phyloP scores from a whole-genome alignment of 2,329 filamentous ascomycete species.

The Aureobasidium sp. region DNA sequence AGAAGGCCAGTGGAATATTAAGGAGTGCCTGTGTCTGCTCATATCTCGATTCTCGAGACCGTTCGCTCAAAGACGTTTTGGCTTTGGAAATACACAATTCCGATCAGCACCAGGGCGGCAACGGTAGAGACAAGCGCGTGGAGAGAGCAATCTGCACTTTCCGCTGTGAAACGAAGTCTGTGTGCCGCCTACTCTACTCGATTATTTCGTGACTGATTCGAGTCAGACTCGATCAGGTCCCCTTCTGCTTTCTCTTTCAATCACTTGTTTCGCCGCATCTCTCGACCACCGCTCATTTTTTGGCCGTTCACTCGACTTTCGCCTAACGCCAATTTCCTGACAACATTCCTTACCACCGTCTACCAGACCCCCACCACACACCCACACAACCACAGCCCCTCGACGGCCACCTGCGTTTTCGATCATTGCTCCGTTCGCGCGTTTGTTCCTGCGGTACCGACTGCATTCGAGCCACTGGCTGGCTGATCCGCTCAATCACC shows the following conservation, averaged over 20 bases:
- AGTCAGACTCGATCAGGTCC: background rate
- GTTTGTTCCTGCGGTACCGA: background rate
- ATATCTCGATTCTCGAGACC: background rate
- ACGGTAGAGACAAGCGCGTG: background rate
- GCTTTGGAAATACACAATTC: background rate
- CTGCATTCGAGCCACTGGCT: background rate
- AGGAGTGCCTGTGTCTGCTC: background rate
- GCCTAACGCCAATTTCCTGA: background rate
- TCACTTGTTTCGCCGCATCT: background rate
- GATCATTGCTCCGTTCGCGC: conserved; percentile 1
- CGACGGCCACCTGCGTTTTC: conserved; percentile 6
- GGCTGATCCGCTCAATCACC: background rate
- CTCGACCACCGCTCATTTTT: conserved; percentile 3
- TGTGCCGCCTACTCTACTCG: background rate
- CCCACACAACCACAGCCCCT: background rate
- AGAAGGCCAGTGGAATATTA: background rate
- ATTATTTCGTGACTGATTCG: background rate
- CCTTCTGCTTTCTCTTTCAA: background rate
- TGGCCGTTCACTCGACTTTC: background rate
- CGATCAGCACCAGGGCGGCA: background rate
- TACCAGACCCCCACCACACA: background rate
- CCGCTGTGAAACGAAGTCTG: conserved; percentile 5
- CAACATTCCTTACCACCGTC: conserved; percentile 6
- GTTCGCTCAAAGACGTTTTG: conserved; percentile 6
- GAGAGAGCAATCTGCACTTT: conserved; percentile 4